A percentile compares a stretch with the other conserved stretches of the same genome.
Evolutionary conservation across 495 filamentous ascomycete species (phyloP).

Genomic region (Viridothelium virens): DNA sequence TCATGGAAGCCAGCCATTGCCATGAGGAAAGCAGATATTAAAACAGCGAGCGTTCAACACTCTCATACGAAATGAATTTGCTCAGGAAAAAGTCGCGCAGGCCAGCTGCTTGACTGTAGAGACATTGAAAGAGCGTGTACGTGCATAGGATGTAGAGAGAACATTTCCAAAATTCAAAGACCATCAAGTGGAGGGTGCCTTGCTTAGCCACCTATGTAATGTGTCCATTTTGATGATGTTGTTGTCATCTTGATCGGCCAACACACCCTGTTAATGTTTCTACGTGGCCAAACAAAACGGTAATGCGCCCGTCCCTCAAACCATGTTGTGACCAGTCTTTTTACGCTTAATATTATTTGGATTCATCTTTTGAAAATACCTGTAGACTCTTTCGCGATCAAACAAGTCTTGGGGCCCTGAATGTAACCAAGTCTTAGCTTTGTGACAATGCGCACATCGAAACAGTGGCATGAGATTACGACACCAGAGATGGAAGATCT

Average conservation of each 20-base stretch:
- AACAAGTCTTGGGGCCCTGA: no score
- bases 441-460: no score
- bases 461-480: no score
- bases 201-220: background rate
- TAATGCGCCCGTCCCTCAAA: background rate
- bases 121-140: slow-evolving; percentile 7
- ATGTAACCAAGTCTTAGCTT: no score
- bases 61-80: slow-evolving; percentile 6
- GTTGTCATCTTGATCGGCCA: slow-evolving; percentile 3
- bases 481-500: no score
- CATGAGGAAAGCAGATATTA: background rate
- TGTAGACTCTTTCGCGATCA: no score
- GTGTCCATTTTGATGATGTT: slow-evolving; percentile 4
- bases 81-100: background rate
- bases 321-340: background rate
- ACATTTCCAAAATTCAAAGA: background rate
- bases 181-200: background rate
- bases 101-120: slow-evolving; percentile 6
- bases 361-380: background rate
- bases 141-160: background rate
- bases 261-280: background rate
- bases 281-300: background rate
- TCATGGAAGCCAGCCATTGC: slow-evolving; percentile 10
- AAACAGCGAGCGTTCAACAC: slow-evolving; percentile 10
- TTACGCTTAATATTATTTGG: background rate